Conservation (phyloP, 805 yeast genomes). For the Pichia nanzhaoensis region DNA sequence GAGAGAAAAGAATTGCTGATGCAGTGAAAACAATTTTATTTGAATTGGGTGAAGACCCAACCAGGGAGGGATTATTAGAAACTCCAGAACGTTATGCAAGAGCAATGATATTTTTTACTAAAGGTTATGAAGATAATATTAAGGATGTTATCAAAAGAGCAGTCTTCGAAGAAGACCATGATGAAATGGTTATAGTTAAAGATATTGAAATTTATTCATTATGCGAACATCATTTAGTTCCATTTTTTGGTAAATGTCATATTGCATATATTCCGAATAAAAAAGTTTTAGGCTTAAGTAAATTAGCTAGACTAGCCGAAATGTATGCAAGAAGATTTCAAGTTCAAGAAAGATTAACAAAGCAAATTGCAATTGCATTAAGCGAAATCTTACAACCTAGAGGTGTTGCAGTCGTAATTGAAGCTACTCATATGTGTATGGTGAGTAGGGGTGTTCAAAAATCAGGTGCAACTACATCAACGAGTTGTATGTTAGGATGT, state of each 20-base stretch:
- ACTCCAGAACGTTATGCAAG: constrained; percentile 96
- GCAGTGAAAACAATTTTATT: constrained; percentile 74
- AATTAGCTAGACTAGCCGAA: constrained; percentile 92
- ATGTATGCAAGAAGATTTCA: constrained; percentile 94
- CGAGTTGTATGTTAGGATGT: constrained; percentile 96
- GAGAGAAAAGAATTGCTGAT: constrained; percentile 72
- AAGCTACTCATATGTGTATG: constrained; percentile 99
- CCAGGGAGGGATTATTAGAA: constrained; percentile 82
- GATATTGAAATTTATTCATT: constrained; percentile 88
- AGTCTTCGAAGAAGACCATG: constrained; percentile 96
- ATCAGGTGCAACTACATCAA: constrained; percentile 86
- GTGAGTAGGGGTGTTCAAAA: constrained; percentile 96
- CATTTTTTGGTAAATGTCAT: constrained; percentile 94
- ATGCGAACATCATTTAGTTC: constrained; percentile 97
- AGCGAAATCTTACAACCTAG: constrained; percentile 86
- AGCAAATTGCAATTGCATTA: constrained; percentile 95
- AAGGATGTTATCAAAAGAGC: constrained; percentile 90
- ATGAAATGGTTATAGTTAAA: constrained; percentile 96
- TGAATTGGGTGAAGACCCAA: constrained; percentile 88
- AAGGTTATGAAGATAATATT: constrained; percentile 93
- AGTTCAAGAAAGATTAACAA: constrained; percentile 96
- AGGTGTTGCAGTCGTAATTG: constrained; percentile 98
- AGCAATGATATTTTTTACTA: constrained; percentile 92
- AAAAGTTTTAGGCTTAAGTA: constrained; percentile 85
- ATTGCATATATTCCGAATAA: constrained; percentile 97